Evolutionary conservation across 2,329 filamentous ascomycete species (phyloP), one percentile per base, ranked within the genome.

Genomic region (Fusarium sp.): DNA sequence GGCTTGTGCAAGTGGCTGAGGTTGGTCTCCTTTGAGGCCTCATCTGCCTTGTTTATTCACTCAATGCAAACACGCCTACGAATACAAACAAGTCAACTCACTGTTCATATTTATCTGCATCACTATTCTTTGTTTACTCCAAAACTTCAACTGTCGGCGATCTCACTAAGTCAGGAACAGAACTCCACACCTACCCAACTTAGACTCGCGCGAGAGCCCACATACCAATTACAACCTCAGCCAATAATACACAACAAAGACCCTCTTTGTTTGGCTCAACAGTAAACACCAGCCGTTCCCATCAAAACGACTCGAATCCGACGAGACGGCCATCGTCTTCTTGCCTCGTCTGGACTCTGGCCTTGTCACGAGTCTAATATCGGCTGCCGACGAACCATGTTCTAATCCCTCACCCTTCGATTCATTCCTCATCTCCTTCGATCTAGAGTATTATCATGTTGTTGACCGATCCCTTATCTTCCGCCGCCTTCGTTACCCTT

Each of bases 391-490:
- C 31, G 2, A 57, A 74, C n/a, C 41, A 74, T 73, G 68, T 39
- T 69, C 52, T 74, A 31, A 66, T n/a, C 55, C 27, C 20, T 38
- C 29, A 18, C 27, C 27, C 50, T 39, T 59, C 35, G 12, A 49
- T 17, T 44, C 25, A 25, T 68, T 50, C 44, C 25, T 25, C 33
- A 18, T 46, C 33, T 38, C 66, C n/a, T 27, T 13, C 38, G 31
- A 68, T 44, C 59, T 69, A 49, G 44, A 36, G 31, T 57, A 65
- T 65, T 73, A 73, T 74, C 68, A 73, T 73, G 71, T 74, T 74
- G 59, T 47, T 71, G 58, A 58, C 67, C 62, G 27, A 49, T 65
- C 50, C 55, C 39, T n/a, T 53, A 39, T 60, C 55, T 49, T 66
- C 41, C 57, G 57, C 53, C 52, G 36, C 41, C 46, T 46, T 67